Conservation (phyloP, 441 rosid species). For the Pelargonium cotyledonis region DNA sequence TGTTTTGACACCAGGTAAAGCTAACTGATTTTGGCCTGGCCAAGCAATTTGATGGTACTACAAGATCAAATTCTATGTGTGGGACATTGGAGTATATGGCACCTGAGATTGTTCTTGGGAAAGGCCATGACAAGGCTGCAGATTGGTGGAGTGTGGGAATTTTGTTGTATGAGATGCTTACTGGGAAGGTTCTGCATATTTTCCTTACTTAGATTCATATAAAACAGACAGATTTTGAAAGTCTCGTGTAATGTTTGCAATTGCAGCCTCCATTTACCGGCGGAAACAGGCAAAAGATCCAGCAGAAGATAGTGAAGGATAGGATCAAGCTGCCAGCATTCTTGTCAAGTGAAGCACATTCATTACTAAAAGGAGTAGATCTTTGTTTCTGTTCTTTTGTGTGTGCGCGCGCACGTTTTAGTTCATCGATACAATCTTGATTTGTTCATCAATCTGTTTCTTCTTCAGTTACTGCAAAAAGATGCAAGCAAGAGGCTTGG, state of each 20-base stretch:
- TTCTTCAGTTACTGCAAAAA: conserved; percentile 63
- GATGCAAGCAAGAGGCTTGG: conserved; percentile 70
- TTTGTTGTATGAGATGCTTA: conserved; percentile 84
- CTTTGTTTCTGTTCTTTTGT: neutral
- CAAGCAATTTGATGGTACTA: conserved; percentile 71
- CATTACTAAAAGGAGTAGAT: conserved; percentile 54
- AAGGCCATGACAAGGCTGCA: conserved; percentile 88
- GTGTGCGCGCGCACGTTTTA: neutral
- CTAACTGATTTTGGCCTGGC: conserved; percentile 89
- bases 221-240: neutral
- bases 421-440: no score
- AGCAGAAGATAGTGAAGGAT: conserved; percentile 53
- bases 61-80: conserved; percentile 79
- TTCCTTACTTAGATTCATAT: neutral
- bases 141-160: conserved; percentile 99
- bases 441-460: neutral
- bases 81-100: conserved; percentile 95
- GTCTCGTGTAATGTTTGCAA: neutral
- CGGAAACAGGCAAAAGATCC: conserved; percentile 37
- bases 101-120: conserved; percentile 81
- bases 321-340: conserved; percentile 55
- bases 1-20: conserved; percentile 38
- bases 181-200: conserved; percentile 55
- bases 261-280: conserved; percentile 57
- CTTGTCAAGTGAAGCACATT: conserved; percentile 52